phyloP scores from a whole-genome alignment of 345 rosid genomes.

The Arabidopsis thaliana region DNA sequence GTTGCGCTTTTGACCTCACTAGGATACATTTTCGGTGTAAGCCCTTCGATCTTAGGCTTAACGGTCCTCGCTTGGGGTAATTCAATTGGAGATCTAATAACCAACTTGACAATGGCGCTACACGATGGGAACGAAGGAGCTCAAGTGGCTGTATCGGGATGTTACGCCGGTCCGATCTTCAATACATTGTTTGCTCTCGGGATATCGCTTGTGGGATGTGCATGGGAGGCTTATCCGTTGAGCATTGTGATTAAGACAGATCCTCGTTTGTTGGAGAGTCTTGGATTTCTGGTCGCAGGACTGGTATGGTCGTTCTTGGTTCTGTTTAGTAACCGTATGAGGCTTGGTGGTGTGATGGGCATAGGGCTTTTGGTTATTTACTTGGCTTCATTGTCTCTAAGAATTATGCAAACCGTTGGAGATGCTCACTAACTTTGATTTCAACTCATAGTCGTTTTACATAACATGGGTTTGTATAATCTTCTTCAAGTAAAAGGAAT shows the following conservation, averaged over 20 bases:
- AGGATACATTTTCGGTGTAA: constrained; percentile 68
- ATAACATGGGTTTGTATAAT: constrained; percentile 18
- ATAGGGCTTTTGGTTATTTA: constrained; percentile 79
- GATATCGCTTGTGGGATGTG: constrained; percentile 60
- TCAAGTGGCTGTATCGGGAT: constrained; percentile 90
- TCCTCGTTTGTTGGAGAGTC: constrained; percentile 65
- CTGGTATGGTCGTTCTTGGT: constrained; percentile 86
- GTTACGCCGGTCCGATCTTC: constrained; percentile 94
- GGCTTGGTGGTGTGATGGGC: constrained; percentile 65
- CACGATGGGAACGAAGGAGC: constrained; percentile 79
- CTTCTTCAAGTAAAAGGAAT: constrained; percentile 16
- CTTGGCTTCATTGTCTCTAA: constrained; percentile 65
- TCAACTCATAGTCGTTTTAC: constrained; percentile 3
- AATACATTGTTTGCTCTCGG: constrained; percentile 84
- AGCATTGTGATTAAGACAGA: constrained; percentile 64
- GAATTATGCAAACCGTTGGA: constrained; percentile 50
- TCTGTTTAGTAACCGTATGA: constrained; percentile 75
- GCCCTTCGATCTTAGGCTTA: constrained; percentile 82
- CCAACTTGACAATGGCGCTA: constrained; percentile 78
- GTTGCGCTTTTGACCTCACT: constrained; percentile 74
- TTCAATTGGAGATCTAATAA: constrained; percentile 84
- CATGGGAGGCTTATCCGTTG: constrained; percentile 68
- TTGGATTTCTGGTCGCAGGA: constrained; percentile 70
- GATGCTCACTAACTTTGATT: constrained; percentile 43
- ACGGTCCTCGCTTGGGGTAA: constrained; percentile 98